Evolutionary conservation across 1,284 basidiomycete genomes (phyloP), one percentile per base, ranked within the genome.

Genomic region (Albatrellus sp.): DNA sequence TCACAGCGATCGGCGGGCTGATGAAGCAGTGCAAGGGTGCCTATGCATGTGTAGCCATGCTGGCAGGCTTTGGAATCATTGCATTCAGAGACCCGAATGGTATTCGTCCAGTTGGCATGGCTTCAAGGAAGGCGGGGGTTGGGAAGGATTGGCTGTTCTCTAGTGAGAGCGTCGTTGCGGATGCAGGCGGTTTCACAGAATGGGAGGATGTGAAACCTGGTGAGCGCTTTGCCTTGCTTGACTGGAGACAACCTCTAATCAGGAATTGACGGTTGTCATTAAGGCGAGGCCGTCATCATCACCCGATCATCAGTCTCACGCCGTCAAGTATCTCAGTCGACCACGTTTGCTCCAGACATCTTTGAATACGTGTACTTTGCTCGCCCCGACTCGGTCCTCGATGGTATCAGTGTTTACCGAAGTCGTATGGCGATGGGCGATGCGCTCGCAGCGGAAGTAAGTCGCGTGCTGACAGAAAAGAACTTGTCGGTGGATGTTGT

Each of bases 341-440:
- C 78, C 11, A 75, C 73, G 1, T 94, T 94, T 60, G 85, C 92
- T 1, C 96, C 96, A n/a, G 96, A 98, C 67, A 97, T 98, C 55
- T 99, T 98, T 60, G 96, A 99, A 73, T 97, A 82, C 57, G 94
- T 99, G 52, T 99, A 99, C 70, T 93, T 99, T 63, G 92, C 96
- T 7, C 84, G 96, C 49, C 96, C 94, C 2, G 96, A 98, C 68
- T 96, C 91, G 14, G 96, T 97, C 47, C 73, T 99, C 48, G 94
- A 99, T 60, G 94, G 96, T 34, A 82, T 98, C 62, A 92, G 89
- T 56, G 96, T 99, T 42, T 98, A 99, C 65, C 79, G 94, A 45
- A 87, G 88, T 57, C 82, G 96, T 36, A 98, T 99, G 94, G 91
- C 93, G 5, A 99, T 99, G 96, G 96, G 96, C 48, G 94, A 98